Base-by-base conservation (phyloP, 2,329 filamentous ascomycete genomes). In the Aspergillus niger region DNA sequence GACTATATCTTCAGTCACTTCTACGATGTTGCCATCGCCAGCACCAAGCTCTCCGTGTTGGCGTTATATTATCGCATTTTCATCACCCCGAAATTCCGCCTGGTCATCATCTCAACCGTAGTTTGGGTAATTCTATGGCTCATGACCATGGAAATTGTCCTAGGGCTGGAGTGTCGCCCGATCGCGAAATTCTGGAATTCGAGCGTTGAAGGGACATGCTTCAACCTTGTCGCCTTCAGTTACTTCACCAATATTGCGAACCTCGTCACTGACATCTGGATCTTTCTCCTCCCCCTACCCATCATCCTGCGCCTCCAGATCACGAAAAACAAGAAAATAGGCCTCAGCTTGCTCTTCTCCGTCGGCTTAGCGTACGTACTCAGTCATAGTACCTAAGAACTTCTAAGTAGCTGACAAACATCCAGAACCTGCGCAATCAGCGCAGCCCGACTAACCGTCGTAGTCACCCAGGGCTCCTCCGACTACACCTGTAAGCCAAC, bases 181-280 rank as follows among this genome's bases (percentile, higher is more conserved):
- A 55, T 65, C 15, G 8, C 47, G 30, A 53, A 43, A 20, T 63
- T 60, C 32, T 65, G 63, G 63, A 36, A 61, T n/a, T 20, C 41
- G 0, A 32, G 13, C 13, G 39, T 62, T 3, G 32, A 48, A 8
- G 63, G 57, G 1, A 55, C 15, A 2, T 65, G 63, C 51, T 36
- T 62, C 28, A 36, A 65, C 22, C 53, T 65, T 0, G 59, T 60
- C 11, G 57, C 59, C 1, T 63, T 63, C 32, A 56, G 55, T 15
- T 62, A 63, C 36, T 65, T 65, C 43, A 65, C 59, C 39, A 65
- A 65, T 55, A 62, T 64, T 38, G 57, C 58, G 8, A 65, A 65
- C 39, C 52, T 65, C 0, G 20, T 59, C 5, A 61, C 63, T 0
- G 63, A 65, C 24, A 50, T 65, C 7, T 65, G 63, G 63, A 59